Percentiles rank a stretch among this genome's conserved stretches.
These are phyloP conservation scores for Dryadomyces quercus-mongolicae DNA, from an alignment of 2,329 filamentous ascomycete genomes.

Conservation along the genomic window DNA sequence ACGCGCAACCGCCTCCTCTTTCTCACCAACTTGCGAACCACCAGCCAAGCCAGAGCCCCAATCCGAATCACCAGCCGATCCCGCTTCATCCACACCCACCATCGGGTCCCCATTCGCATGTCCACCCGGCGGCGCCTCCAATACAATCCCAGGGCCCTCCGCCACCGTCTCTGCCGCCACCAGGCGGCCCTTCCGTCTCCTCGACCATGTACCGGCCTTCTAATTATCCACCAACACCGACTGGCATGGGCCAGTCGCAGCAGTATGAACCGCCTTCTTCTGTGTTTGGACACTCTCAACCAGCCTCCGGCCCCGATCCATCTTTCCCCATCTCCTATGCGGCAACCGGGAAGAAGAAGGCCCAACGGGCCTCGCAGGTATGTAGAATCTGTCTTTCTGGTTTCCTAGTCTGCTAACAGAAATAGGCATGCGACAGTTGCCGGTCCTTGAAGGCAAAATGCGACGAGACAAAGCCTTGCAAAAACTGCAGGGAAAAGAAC, in stretches of 20 bases:
- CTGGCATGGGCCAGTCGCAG: background rate
- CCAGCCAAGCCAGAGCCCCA: background rate
- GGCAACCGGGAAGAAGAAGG: conserved; percentile 44
- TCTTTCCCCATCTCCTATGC: conserved; percentile 30
- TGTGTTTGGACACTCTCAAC: conserved; percentile 12
- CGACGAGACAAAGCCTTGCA: conserved; percentile 73
- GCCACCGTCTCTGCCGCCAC: background rate
- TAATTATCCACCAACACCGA: background rate
- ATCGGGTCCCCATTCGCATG: conserved; percentile 19
- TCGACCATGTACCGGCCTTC: background rate
- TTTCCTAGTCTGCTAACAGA: too few relatives aligned
- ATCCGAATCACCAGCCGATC: background rate
- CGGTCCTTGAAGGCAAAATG: conserved; percentile 83
- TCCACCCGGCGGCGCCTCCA: background rate
- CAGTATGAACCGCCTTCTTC: background rate
- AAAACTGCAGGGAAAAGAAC: conserved; percentile 79
- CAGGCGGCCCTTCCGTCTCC: background rate
- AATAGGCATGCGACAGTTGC: conserved; percentile 89
- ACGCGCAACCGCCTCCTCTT: background rate
- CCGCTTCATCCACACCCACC: conserved; percentile 21
- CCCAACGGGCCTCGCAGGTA: conserved; percentile 54
- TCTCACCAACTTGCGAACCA: background rate
- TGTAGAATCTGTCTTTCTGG: too few relatives aligned
- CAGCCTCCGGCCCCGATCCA: conserved; percentile 23
- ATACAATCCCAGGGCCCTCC: background rate